Evolutionary conservation across 805 yeast species (phyloP).

Genomic region (Spathaspora gorwiae): DNA sequence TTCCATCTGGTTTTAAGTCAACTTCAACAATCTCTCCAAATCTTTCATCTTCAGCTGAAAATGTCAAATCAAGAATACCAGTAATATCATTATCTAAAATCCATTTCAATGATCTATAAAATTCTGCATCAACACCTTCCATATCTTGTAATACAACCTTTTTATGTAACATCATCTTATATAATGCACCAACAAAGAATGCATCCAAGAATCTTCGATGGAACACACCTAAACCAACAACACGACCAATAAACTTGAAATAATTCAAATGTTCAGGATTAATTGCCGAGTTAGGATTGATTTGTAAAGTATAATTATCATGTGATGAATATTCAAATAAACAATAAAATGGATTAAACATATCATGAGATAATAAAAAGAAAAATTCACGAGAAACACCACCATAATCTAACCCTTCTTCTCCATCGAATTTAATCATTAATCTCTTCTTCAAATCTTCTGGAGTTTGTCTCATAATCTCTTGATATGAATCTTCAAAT

Average conservation of each 20-base stretch:
- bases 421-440: conserved; percentile 98
- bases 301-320: conserved; percentile 96
- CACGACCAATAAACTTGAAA: conserved; percentile 97
- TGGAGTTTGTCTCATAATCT: conserved; percentile 97
- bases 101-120: conserved; percentile 93
- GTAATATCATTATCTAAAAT: conserved; percentile 92
- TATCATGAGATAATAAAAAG: conserved; percentile 93
- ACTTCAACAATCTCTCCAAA: conserved; percentile 89
- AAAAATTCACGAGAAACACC: conserved; percentile 98
- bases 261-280: conserved; percentile 97
- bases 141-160: conserved; percentile 93
- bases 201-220: conserved; percentile 97
- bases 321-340: conserved; percentile 95
- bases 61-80: conserved; percentile 74
- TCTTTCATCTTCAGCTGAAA: conserved; percentile 85
- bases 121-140: conserved; percentile 98
- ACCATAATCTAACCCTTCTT: conserved; percentile 99
- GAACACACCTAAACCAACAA: conserved; percentile 96
- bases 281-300: conserved; percentile 94
- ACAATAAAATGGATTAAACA: conserved; percentile 98
- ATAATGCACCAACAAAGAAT: conserved; percentile 95
- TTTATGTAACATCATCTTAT: conserved; percentile 94
- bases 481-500: conserved; percentile 97
- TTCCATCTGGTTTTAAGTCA: conserved; percentile 86
- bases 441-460: conserved; percentile 95